Percentiles rank a stretch among this genome's conserved stretches.
phyloP scores from a whole-genome alignment of 176 grass and related monocot genomes.

The Luzula sylvatica region DNA sequence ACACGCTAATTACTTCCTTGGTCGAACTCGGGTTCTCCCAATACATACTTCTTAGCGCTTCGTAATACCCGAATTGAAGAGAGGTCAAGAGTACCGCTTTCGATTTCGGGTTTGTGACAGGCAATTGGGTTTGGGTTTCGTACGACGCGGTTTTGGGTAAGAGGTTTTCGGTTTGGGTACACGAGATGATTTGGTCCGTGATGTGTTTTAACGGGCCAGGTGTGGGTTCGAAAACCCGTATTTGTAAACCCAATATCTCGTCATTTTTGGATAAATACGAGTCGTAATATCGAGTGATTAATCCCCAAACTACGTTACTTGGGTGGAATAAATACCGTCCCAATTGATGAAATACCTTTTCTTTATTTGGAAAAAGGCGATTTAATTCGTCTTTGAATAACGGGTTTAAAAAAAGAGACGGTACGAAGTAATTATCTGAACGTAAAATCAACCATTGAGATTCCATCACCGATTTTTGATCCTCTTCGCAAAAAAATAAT shows the following conservation, averaged over 20 bases:
- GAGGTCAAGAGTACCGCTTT: conserved; percentile 81
- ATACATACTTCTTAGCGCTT: conserved; percentile 65
- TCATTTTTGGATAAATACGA: conserved; percentile 67
- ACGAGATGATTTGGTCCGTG: conserved; percentile 77
- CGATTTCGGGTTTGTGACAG: conserved; percentile 17
- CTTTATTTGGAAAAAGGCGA: conserved; percentile 42
- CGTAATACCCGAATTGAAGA: conserved; percentile 62
- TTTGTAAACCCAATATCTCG: conserved; percentile 72
- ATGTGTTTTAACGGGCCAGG: conserved; percentile 62
- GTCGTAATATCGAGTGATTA: conserved; percentile 35
- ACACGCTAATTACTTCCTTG: conserved; percentile 61
- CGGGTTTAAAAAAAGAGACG: conserved; percentile 41
- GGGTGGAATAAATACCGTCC: conserved; percentile 61
- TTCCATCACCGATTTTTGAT: conserved; percentile 28
- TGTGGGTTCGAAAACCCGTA: conserved; percentile 57
- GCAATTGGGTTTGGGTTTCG: conserved; percentile 13
- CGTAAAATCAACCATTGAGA: conserved; percentile 42
- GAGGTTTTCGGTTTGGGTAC: conserved; percentile 48
- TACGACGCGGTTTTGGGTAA: conserved; percentile 35
- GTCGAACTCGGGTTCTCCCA: conserved; percentile 65
- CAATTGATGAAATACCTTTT: conserved; percentile 37
- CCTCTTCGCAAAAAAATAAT: conserved; percentile 57
- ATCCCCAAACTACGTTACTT: conserved; percentile 39
- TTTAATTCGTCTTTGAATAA: conserved; percentile 25
- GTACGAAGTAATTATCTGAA: conserved; percentile 45